Evolutionary conservation across 495 filamentous ascomycete genomes (phyloP).

Genomic region (Poronia punctata): DNA sequence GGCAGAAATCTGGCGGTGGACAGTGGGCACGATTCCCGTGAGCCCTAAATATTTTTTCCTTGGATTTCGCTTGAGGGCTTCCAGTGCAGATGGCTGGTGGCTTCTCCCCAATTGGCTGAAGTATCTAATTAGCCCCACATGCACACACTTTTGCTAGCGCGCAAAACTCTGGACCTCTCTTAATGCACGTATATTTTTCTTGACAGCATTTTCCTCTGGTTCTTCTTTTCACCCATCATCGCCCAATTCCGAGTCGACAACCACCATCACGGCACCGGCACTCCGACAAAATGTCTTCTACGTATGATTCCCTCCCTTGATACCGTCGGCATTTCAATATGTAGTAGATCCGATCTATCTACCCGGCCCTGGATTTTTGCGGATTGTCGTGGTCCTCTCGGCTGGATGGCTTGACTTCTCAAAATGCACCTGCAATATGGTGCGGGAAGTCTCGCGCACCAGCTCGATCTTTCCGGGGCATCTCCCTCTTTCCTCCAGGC

Average conservation of each 20-base stretch:
- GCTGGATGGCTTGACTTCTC: slow-evolving; percentile 51
- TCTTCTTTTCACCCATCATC: slow-evolving; percentile 9
- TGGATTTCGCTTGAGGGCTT: slow-evolving; percentile 16
- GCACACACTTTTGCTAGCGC: neutral
- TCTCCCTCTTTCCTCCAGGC: slow-evolving; percentile 48
- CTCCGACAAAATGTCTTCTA: slow-evolving; percentile 51
- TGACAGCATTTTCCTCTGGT: no score
- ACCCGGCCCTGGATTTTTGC: slow-evolving; percentile 45
- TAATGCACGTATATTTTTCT: slow-evolving; percentile 7
- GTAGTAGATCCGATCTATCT: slow-evolving; percentile 39
- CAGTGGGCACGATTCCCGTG: neutral
- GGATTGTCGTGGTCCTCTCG: slow-evolving; percentile 73
- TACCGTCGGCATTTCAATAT: slow-evolving; percentile 31
- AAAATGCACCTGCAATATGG: slow-evolving; percentile 19
- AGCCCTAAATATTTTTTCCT: slow-evolving; percentile 18
- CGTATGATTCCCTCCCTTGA: slow-evolving; percentile 53
- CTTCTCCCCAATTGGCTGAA: neutral
- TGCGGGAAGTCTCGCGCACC: slow-evolving; percentile 42
- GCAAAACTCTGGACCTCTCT: slow-evolving; percentile 8
- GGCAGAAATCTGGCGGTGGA: slow-evolving; percentile 9
- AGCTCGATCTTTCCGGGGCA: slow-evolving; percentile 73
- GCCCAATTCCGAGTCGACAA: slow-evolving; percentile 23
- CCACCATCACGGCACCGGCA: slow-evolving; percentile 24
- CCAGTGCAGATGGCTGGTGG: no score
- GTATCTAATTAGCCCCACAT: slow-evolving; percentile 1